A percentile compares a stretch with the other conserved stretches of the same genome.
Evolutionary conservation across 345 rosid genomes (phyloP).

Genomic region (Tarenaya hassleriana): DNA sequence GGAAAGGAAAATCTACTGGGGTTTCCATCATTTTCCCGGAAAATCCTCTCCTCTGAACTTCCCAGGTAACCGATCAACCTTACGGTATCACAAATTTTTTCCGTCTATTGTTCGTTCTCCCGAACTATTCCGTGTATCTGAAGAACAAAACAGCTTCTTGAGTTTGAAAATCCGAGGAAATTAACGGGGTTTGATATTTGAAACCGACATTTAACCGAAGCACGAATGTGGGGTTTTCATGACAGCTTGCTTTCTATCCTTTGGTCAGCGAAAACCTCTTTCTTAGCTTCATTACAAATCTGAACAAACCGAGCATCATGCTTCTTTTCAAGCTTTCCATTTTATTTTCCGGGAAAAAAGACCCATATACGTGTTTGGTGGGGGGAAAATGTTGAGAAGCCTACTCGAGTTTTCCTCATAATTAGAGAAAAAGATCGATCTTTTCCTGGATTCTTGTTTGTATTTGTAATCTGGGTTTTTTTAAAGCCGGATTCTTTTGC

Average conservation of each 20-base stretch:
- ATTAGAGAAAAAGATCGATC: conserved; percentile 4
- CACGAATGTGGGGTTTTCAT: conserved; percentile 28
- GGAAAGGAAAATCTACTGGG: no score
- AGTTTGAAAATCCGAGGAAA: neutral
- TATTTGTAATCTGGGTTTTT: neutral
- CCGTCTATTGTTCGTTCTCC: neutral
- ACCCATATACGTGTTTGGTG: conserved; percentile 18
- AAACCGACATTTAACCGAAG: conserved; percentile 27
- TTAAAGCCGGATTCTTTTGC: neutral
- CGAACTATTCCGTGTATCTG: neutral
- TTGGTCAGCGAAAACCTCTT: conserved; percentile 37
- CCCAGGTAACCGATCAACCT: neutral
- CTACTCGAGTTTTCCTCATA: conserved; percentile 15
- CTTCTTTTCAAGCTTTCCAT: conserved; percentile 9
- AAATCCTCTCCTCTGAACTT: neutral
- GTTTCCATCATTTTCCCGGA: neutral
- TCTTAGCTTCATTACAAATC: conserved; percentile 11
- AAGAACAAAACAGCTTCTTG: no score
- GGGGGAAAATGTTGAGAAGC: conserved; percentile 20
- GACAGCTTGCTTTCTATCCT: conserved; percentile 29
- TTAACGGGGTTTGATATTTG: conserved; percentile 10
- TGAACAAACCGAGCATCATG: conserved; percentile 19
- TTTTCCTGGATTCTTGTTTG: conserved; percentile 20
- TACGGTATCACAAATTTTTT: neutral
- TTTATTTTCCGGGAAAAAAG: neutral